These are phyloP conservation scores for Brasenia schreberi DNA, from an alignment of 164 flowering plant species.

Conservation along the genomic window DNA sequence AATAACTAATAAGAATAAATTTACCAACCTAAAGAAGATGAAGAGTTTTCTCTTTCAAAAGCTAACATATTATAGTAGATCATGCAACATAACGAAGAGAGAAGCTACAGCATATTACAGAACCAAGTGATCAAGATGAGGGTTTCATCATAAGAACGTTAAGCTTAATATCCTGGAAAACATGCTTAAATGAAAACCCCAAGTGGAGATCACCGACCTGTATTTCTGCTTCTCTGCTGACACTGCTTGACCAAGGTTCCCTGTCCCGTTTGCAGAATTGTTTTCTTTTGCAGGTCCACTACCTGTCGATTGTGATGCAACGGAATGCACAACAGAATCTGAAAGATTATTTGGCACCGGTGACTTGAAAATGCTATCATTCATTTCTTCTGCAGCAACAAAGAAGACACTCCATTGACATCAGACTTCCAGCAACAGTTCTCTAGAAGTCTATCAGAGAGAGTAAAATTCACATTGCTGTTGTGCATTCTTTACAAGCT, in stretches of 20 bases:
- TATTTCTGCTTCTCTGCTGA: slow-evolving; percentile 42
- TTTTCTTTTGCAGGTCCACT: slow-evolving; percentile 12
- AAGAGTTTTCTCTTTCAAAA: too few relatives aligned
- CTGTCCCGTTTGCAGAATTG: slow-evolving; percentile 12
- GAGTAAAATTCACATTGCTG: too few relatives aligned
- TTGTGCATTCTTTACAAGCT: too few relatives aligned
- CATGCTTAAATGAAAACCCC: background rate
- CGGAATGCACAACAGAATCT: slow-evolving; percentile 6
- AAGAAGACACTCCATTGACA: background rate
- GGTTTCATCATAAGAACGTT: too few relatives aligned
- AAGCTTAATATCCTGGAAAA: too few relatives aligned
- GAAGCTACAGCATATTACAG: too few relatives aligned
- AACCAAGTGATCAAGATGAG: too few relatives aligned
- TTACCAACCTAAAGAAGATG: too few relatives aligned
- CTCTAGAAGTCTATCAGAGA: too few relatives aligned
- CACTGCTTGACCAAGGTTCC: slow-evolving; percentile 9
- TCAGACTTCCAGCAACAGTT: background rate
- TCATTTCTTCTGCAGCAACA: slow-evolving; percentile 45
- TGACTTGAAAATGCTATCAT: slow-evolving; percentile 14
- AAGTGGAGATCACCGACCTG: slow-evolving; percentile 26
- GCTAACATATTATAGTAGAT: too few relatives aligned
- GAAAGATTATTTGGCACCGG: slow-evolving; percentile 4
- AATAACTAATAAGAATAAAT: too few relatives aligned
- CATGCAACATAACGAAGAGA: too few relatives aligned
- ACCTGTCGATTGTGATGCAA: slow-evolving; percentile 8